Conservation (phyloP, 2,329 filamentous ascomycete species). For the Pseudocercospora pini-densiflorae region DNA sequence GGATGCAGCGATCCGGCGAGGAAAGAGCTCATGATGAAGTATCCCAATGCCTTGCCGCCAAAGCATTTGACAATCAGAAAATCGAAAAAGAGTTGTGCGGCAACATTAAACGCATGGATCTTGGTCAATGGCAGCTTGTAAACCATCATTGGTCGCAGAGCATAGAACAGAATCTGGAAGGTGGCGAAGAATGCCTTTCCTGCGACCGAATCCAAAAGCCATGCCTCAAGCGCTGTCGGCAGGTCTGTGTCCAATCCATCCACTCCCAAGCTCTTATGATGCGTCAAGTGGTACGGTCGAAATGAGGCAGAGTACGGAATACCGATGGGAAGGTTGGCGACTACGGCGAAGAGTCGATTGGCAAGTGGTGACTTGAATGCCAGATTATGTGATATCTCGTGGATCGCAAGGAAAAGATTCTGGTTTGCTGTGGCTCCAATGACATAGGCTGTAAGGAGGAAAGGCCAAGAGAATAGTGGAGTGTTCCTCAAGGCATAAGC, state of each 20-base stretch:
- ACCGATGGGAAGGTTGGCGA: conserved; percentile 95
- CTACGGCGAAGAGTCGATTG: conserved; percentile 86
- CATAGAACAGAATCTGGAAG: conserved; percentile 99
- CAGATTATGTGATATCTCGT: conserved; percentile 98
- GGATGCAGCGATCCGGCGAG: conserved; percentile 92
- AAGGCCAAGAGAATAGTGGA: conserved; percentile 79
- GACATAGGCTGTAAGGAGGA: conserved; percentile 86
- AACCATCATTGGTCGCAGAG: conserved; percentile 90
- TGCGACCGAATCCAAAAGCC: conserved; percentile 91
- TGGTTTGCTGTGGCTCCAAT: conserved; percentile 96
- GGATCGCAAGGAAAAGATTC: conserved; percentile 97
- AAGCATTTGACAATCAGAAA: conserved; percentile 64
- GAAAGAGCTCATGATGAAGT: conserved; percentile 88
- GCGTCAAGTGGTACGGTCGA: conserved; percentile 95
- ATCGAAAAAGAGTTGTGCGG: conserved; percentile 79
- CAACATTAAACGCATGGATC: conserved; percentile 82
- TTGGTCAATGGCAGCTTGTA: conserved; percentile 86
- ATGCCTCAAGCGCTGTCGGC: conserved; percentile 85
- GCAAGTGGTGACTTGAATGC: conserved; percentile 80
- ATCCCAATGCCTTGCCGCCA: conserved; percentile 71
- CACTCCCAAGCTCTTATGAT: conserved; percentile 98
- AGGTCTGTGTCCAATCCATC: conserved; percentile 96
- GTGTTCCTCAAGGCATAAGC: conserved; percentile 78
- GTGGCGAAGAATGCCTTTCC: conserved; percentile 99
- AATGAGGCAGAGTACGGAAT: conserved; percentile 97